Conservation (phyloP, 371 early-diverging fungal genomes). For the Umbelopsis sp. region DNA sequence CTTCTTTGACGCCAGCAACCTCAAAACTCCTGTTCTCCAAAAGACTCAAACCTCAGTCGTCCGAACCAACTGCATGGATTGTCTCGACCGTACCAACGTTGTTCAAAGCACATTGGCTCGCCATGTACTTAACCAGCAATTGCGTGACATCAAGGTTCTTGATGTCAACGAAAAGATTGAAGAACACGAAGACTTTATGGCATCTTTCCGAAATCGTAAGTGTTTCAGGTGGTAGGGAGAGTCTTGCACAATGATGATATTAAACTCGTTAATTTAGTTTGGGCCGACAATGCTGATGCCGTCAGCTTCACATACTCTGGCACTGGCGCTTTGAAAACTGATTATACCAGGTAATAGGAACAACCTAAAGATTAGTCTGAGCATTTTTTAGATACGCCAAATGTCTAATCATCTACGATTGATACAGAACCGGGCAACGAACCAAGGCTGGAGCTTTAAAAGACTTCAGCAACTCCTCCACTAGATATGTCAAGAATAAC, state of each 20-base stretch:
- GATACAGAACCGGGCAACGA: constrained; percentile 78
- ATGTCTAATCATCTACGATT: neutral
- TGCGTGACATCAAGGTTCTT: constrained; percentile 67
- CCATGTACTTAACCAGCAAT: constrained; percentile 64
- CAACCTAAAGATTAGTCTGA: neutral
- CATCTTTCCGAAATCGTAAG: constrained; percentile 49
- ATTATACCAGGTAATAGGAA: constrained; percentile 78
- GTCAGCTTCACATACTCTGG: constrained; percentile 96
- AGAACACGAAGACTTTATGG: constrained; percentile 45
- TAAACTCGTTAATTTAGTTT: constrained; percentile 58
- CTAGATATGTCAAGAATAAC: constrained; percentile 92
- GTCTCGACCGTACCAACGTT: constrained; percentile 99
- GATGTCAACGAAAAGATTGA: constrained; percentile 63
- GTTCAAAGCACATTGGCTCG: constrained; percentile 93
- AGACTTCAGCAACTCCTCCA: constrained; percentile 82
- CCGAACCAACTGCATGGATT: constrained; percentile 99
- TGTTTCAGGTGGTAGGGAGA: neutral
- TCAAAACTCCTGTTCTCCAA: constrained; percentile 25
- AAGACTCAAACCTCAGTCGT: constrained; percentile 82
- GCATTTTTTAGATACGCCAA: neutral
- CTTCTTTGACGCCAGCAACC: constrained; percentile 26
- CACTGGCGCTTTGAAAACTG: constrained; percentile 98
- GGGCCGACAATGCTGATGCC: constrained; percentile 99
- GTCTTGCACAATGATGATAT: neutral
- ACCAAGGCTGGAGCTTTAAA: constrained; percentile 82